These are phyloP conservation scores for Lipomyces mesembrius DNA, from an alignment of 805 yeast species.

Conservation along the genomic window DNA sequence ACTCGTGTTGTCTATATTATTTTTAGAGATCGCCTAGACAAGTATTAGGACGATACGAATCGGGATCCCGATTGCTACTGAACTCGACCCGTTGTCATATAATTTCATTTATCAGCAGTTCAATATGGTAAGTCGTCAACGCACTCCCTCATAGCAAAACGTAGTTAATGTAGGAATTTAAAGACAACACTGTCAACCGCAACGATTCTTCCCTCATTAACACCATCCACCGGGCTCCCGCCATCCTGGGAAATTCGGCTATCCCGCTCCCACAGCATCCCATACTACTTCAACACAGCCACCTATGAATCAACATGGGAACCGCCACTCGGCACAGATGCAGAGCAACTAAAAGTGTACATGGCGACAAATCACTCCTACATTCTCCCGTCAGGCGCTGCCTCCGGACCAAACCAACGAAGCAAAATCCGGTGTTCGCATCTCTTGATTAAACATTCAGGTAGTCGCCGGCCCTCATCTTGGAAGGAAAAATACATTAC, in stretches of 20 bases:
- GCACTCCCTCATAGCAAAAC: neutral
- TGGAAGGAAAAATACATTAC: conserved; percentile 84
- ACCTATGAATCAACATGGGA: conserved; percentile 85
- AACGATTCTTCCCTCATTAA: neutral
- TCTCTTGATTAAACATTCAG: conserved; percentile 78
- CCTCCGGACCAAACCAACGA: conserved; percentile 51
- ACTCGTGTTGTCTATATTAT: neutral
- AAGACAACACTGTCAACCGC: conserved; percentile 4
- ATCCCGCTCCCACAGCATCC: conserved; percentile 80
- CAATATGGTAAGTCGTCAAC: conserved; percentile 3
- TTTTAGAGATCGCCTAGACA: neutral
- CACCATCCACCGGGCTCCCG: conserved; percentile 69
- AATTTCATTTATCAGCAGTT: neutral
- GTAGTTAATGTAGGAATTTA: neutral
- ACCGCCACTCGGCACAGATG: conserved; percentile 83
- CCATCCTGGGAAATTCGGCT: conserved; percentile 79
- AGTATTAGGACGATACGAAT: neutral
- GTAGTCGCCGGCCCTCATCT: conserved; percentile 86
- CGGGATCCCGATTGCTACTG: neutral
- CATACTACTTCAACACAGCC: conserved; percentile 75
- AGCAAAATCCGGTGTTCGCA: conserved; percentile 80
- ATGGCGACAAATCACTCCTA: conserved; percentile 49
- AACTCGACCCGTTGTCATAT: neutral
- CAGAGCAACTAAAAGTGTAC: conserved; percentile 60
- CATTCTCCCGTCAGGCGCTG: conserved; percentile 38